Evolutionary conservation across 1,139 yeast species (phyloP).

Genomic region (Suhomyces ambrosiae): DNA sequence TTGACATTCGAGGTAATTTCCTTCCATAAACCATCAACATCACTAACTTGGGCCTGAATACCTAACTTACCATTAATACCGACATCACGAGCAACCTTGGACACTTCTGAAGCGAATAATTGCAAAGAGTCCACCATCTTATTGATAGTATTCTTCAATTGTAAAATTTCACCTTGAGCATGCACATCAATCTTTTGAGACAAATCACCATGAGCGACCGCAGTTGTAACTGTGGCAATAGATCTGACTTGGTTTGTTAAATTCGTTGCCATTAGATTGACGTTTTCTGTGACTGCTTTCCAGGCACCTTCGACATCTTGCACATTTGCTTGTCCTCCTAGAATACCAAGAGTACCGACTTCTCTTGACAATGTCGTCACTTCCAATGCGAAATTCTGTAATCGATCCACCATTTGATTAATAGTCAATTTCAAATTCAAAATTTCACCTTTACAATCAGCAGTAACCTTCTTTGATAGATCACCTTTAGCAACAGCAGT

Average conservation of each 20-base stretch:
- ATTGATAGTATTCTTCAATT: conserved; percentile 76
- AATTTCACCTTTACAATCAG: conserved; percentile 88
- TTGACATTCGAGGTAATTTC: conserved; percentile 92
- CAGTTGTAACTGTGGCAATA: conserved; percentile 88
- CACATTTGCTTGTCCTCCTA: conserved; percentile 91
- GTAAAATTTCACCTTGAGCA: conserved; percentile 85
- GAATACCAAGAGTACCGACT: conserved; percentile 86
- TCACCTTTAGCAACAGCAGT: conserved; percentile 94
- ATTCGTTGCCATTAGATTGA: conserved; percentile 87
- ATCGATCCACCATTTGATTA: conserved; percentile 84
- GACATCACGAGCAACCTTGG: conserved; percentile 88
- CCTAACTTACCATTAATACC: conserved; percentile 93
- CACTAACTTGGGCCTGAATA: conserved; percentile 87
- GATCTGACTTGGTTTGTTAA: conserved; percentile 87
- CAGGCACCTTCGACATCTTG: conserved; percentile 93
- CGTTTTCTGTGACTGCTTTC: conserved; percentile 90
- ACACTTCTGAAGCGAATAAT: conserved; percentile 84
- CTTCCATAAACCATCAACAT: conserved; percentile 90
- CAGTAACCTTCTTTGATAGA: conserved; percentile 80
- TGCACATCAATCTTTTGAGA: conserved; percentile 86
- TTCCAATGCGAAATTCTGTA: conserved; percentile 85
- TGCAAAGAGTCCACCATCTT: conserved; percentile 92
- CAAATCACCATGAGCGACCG: conserved; percentile 89
- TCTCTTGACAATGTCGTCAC: conserved; percentile 86
- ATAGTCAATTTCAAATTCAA: conserved; percentile 78